Evolutionary conservation across 768 basidiomycete genomes (phyloP).

Genomic region (Xerocomellus amylosporus): DNA sequence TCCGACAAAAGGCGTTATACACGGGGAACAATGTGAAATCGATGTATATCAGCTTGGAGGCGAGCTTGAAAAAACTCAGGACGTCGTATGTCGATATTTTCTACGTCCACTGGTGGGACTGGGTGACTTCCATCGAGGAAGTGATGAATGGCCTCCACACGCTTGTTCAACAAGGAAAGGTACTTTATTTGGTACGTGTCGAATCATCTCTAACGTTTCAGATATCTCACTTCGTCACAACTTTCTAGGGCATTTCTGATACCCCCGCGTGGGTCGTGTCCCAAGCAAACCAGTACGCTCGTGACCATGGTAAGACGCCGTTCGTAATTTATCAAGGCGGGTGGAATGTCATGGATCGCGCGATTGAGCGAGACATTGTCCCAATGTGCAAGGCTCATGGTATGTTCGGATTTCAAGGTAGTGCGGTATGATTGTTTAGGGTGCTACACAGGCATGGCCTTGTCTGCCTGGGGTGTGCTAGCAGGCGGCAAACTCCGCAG

Average conservation of each 20-base stretch:
- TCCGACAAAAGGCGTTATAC: slow-evolving; percentile 38
- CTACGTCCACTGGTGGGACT: slow-evolving; percentile 36
- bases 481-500: slow-evolving; percentile 28
- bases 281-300: slow-evolving; percentile 42
- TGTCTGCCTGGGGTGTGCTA: slow-evolving; percentile 39
- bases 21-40: slow-evolving; percentile 49
- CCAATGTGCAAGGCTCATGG: slow-evolving; percentile 23
- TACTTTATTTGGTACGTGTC: slow-evolving; percentile 32
- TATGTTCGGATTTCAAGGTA: too few species aligned
- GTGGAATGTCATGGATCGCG: slow-evolving; percentile 34
- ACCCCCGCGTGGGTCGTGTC: slow-evolving; percentile 42
- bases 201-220: too few species aligned
- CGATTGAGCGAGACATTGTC: slow-evolving; percentile 46
- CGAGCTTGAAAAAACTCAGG: slow-evolving; percentile 22
- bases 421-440: too few species aligned
- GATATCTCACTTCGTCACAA: background rate
- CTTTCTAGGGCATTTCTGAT: slow-evolving; percentile 27
- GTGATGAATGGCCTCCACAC: slow-evolving; percentile 39
- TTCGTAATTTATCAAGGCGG: slow-evolving; percentile 46
- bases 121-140: slow-evolving; percentile 39
- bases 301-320: slow-evolving; percentile 40
- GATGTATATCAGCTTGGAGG: slow-evolving; percentile 39
- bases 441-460: slow-evolving; percentile 28
- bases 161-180: slow-evolving; percentile 39
- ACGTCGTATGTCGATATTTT: slow-evolving; percentile 23